Evolutionary conservation across 2,329 filamentous ascomycete genomes (phyloP), one percentile per base, ranked within the genome.

Genomic region (Mycocentrospora acerina): DNA sequence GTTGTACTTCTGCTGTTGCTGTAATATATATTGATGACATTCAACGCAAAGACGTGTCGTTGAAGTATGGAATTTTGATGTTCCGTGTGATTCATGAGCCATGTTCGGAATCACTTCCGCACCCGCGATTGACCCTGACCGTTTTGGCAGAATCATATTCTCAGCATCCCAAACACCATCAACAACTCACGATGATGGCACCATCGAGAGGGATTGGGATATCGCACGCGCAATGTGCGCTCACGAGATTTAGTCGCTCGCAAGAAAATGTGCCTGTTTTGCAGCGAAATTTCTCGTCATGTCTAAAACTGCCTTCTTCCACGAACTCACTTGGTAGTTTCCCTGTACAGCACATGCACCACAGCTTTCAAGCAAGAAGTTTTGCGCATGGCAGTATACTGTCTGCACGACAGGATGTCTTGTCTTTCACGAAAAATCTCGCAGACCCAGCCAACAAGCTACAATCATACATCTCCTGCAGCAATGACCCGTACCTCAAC

Each of bases 401-500:
- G 14, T n/a, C 18, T 2, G 22, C 25, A 16, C 32, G 30, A 13
- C 47, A 44, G 19, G 17, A 19, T 27, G 48, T 49, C 40, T 49
- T 53, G 5, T 55, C 61, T 2, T 66, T 66, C 24, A 50, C 61
- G 3, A 52, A 64, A 18, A 56, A 37, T 24, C 56, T 67, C 15
- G 42, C 55, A 11, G 44, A 64, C 43, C 60, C 60, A 5, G 40
- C 51, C n/a, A 57, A 61, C 43, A 59, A 50, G 41, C 57, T 74
- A 24, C 71, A 75, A 53, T 69, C 67, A 48, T 76, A 75, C 56
- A 50, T 74, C 24, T 75, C 72, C 9, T 60, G 55, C 39, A 86
- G 81, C 38, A 72, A 70, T 34, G 80, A 94, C 60, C 90, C 93
- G 4, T 91, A 86, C 65, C 73, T 94, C 55, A 98, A 98, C 69